Conservation (phyloP, 768 basidiomycete genomes). For the Tephrocybe sp. region DNA sequence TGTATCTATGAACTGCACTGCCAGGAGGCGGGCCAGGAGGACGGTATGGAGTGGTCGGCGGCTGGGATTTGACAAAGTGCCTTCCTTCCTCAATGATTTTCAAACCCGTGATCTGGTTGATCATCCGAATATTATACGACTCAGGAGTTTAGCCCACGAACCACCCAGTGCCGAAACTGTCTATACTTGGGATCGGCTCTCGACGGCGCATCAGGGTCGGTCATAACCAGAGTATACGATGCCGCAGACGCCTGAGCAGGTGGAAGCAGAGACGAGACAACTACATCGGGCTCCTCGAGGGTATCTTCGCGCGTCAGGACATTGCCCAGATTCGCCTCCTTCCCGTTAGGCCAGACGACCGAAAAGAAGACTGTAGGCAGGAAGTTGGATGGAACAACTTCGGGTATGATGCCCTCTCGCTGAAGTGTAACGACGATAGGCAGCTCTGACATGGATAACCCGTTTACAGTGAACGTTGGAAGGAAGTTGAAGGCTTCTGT, state of each 20-base stretch:
- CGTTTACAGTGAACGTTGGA: too few relatives aligned
- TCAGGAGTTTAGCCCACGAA: conserved; percentile 17
- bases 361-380: conserved; percentile 43
- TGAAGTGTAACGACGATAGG: conserved; percentile 33
- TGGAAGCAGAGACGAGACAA: conserved; percentile 41
- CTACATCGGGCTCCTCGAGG: conserved; percentile 49
- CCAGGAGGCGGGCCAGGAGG: conserved; percentile 56
- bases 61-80: conserved; percentile 39
- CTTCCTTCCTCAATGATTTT: conserved; percentile 25
- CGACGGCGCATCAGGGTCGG: conserved; percentile 61
- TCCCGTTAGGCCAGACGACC: conserved; percentile 40
- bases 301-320: conserved; percentile 34
- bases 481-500: too few relatives aligned
- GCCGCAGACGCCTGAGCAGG: conserved; percentile 22
- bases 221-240: conserved; percentile 55
- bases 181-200: conserved; percentile 46
- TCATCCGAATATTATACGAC: conserved; percentile 7
- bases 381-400: conserved; percentile 40
- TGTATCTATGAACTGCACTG: conserved; percentile 58
- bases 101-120: conserved; percentile 34
- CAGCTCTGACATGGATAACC: not conserved
- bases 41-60: conserved; percentile 54
- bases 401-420: conserved; percentile 42
- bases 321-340: conserved; percentile 32
- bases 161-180: conserved; percentile 60